phyloP scores from a whole-genome alignment of 2,329 filamentous ascomycete species.

The Chaetomium strumarium region DNA sequence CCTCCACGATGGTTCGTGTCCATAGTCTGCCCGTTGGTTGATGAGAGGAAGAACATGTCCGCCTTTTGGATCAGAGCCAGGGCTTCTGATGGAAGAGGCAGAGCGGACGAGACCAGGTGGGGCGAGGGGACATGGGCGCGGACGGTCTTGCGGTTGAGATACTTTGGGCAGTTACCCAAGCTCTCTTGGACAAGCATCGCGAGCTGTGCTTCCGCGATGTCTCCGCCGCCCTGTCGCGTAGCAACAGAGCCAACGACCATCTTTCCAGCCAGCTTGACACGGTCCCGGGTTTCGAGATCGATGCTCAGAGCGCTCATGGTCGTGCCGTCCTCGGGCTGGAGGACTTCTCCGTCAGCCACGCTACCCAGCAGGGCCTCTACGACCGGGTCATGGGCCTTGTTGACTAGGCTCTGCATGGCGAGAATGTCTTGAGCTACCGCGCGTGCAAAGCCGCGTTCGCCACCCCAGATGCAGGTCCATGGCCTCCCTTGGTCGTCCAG shows the following conservation, averaged over 20 bases:
- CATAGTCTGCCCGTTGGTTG: slow-evolving; percentile 62
- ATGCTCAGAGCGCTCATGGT: slow-evolving; percentile 50
- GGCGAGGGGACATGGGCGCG: slow-evolving; percentile 48
- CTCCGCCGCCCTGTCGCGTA: slow-evolving; percentile 28
- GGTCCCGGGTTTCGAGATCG: slow-evolving; percentile 60
- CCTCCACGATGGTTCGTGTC: slow-evolving; percentile 81
- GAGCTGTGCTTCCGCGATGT: slow-evolving; percentile 42
- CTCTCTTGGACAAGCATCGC: slow-evolving; percentile 65
- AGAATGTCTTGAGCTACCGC: slow-evolving; percentile 58
- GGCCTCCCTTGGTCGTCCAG: slow-evolving; percentile 59
- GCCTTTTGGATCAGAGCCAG: slow-evolving; percentile 54
- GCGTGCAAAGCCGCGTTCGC: slow-evolving; percentile 60
- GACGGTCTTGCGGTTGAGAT: slow-evolving; percentile 69
- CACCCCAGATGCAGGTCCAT: slow-evolving; percentile 78
- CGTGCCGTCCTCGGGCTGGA: slow-evolving; percentile 35
- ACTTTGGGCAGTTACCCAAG: slow-evolving; percentile 82
- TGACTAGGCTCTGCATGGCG: slow-evolving; percentile 56
- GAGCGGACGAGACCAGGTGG: slow-evolving; percentile 30
- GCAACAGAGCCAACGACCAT: slow-evolving; percentile 59
- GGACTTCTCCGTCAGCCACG: slow-evolving; percentile 38
- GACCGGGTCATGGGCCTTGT: slow-evolving; percentile 62
- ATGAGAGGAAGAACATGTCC: slow-evolving; percentile 76
- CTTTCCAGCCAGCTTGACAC: slow-evolving; percentile 67
- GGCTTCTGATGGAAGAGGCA: slow-evolving; percentile 47
- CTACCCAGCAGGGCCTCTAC: slow-evolving; percentile 53